Evolutionary conservation across 495 filamentous ascomycete species (phyloP).

Genomic region (Aspergillus diversus): DNA sequence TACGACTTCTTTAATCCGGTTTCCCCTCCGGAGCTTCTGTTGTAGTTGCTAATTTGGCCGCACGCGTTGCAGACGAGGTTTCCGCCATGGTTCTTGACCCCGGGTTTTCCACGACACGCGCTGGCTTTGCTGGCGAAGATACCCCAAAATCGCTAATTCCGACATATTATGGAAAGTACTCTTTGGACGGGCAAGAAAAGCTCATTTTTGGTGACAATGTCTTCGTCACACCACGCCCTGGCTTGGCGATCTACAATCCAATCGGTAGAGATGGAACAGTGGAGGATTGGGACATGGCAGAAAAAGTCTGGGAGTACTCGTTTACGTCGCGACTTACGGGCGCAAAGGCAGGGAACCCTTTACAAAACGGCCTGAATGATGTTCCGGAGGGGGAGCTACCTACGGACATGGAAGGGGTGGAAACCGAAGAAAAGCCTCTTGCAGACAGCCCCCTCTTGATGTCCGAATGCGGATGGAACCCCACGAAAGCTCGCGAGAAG

Average conservation of each 20-base stretch:
- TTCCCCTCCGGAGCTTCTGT: background rate
- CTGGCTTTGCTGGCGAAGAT: constrained; percentile 97
- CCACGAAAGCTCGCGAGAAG: constrained; percentile 83
- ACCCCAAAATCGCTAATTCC: constrained; percentile 90
- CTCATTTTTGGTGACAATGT: constrained; percentile 83
- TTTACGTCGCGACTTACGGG: constrained; percentile 79
- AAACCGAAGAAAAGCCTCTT: constrained; percentile 75
- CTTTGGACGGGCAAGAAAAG: constrained; percentile 58
- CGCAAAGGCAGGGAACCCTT: constrained; percentile 62
- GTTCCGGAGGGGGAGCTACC: constrained; percentile 60
- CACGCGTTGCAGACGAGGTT: constrained; percentile 75
- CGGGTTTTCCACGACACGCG: constrained; percentile 86
- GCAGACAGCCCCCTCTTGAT: constrained; percentile 89
- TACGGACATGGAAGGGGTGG: constrained; percentile 67
- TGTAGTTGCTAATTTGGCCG: constrained; percentile 21
- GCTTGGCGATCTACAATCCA: constrained; percentile 83
- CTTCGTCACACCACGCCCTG: constrained; percentile 73
- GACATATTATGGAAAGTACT: constrained; percentile 76
- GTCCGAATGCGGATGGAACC: constrained; percentile 94
- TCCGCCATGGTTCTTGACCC: constrained; percentile 96
- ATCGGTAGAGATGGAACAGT: constrained; percentile 89
- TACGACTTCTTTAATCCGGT: constrained; percentile 3
- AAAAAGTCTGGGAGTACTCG: constrained; percentile 86
- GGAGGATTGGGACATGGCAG: constrained; percentile 93
- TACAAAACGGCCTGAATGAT: constrained; percentile 78